A percentile compares a stretch with the other conserved stretches of the same genome.
Evolutionary conservation across 2,329 filamentous ascomycete species (phyloP).

Genomic region (Helotiales sp.): DNA sequence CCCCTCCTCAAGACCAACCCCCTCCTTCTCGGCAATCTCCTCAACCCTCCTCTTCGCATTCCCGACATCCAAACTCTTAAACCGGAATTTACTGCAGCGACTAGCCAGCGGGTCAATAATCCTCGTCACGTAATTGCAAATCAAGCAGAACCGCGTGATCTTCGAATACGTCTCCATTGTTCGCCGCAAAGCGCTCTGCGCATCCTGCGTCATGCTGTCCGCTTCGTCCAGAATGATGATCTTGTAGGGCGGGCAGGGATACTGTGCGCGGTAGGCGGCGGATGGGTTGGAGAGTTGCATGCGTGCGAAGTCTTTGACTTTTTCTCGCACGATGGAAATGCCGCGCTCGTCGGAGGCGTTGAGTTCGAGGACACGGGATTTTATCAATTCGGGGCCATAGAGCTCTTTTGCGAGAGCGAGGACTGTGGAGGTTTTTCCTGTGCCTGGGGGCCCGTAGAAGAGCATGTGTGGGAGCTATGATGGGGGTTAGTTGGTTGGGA

Average conservation of each 20-base stretch:
- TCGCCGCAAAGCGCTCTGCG: slow-evolving; percentile 86
- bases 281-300: slow-evolving; percentile 87
- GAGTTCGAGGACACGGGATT: slow-evolving; percentile 93
- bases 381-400: slow-evolving; percentile 93
- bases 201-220: slow-evolving; percentile 98
- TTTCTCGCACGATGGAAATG: slow-evolving; percentile 94
- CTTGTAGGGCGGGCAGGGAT: slow-evolving; percentile 97
- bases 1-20: slow-evolving; percentile 75
- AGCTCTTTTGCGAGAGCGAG: slow-evolving; percentile 96
- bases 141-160: slow-evolving; percentile 95
- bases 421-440: slow-evolving; percentile 97
- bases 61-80: slow-evolving; percentile 90
- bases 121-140: slow-evolving; percentile 97
- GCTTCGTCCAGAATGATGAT: slow-evolving; percentile 98
- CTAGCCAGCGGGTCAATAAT: slow-evolving; percentile 97
- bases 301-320: slow-evolving; percentile 97
- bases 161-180: slow-evolving; percentile 99
- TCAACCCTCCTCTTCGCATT: slow-evolving; percentile 81
- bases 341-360: slow-evolving; percentile 99
- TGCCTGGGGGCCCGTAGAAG: slow-evolving; percentile 97
- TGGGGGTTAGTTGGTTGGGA: slow-evolving; percentile 27
- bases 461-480: slow-evolving; percentile 94
- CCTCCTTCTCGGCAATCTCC: slow-evolving; percentile 81
- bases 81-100: slow-evolving; percentile 94
- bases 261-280: slow-evolving; percentile 68